phyloP scores from a whole-genome alignment of 2,329 filamentous ascomycete genomes.

The Diaporthe citrichinensis region DNA sequence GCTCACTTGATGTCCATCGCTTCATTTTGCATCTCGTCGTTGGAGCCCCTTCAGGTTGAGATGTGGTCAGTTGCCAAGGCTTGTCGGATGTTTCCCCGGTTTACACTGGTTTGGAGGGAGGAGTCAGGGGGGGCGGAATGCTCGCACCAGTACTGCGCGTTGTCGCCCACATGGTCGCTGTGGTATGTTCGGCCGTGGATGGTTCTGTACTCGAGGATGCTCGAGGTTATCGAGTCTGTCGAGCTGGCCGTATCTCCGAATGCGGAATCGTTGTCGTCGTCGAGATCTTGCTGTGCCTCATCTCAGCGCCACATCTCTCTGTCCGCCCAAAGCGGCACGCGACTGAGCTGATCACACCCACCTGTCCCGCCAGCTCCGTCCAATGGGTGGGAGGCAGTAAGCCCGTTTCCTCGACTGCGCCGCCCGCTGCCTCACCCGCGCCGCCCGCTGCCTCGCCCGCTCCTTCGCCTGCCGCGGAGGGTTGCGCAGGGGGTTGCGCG shows the following conservation, averaged over 20 bases:
- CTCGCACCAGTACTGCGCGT: slow-evolving; percentile 41
- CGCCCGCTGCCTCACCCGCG: not conserved
- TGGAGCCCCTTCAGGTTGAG: slow-evolving; percentile 43
- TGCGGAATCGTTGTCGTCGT: slow-evolving; percentile 41
- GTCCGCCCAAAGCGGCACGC: not conserved
- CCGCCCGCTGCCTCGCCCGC: not conserved
- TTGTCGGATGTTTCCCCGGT: not conserved
- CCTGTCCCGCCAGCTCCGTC: slow-evolving; percentile 39
- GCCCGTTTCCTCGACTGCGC: not conserved
- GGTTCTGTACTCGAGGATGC: slow-evolving; percentile 40
- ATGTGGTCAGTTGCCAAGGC: slow-evolving; percentile 13
- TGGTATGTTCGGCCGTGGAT: slow-evolving; percentile 42
- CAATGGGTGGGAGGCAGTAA: slow-evolving; percentile 41
- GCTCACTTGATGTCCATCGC: slow-evolving; percentile 50
- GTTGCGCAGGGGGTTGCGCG: not conserved
- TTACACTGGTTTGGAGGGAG: not conserved
- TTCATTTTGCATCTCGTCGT: slow-evolving; percentile 52
- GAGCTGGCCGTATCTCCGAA: slow-evolving; percentile 40
- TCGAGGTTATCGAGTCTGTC: slow-evolving; percentile 39
- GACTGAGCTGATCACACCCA: slow-evolving; percentile 24
- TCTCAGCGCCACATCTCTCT: slow-evolving; percentile 21
- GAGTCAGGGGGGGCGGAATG: slow-evolving; percentile 55
- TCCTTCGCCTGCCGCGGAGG: slow-evolving; percentile 7
- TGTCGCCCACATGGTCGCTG: slow-evolving; percentile 38
- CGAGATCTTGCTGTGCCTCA: slow-evolving; percentile 23